Conservation (phyloP, 1,284 basidiomycete genomes). For the Pseudozyma hubeiensis region DNA sequence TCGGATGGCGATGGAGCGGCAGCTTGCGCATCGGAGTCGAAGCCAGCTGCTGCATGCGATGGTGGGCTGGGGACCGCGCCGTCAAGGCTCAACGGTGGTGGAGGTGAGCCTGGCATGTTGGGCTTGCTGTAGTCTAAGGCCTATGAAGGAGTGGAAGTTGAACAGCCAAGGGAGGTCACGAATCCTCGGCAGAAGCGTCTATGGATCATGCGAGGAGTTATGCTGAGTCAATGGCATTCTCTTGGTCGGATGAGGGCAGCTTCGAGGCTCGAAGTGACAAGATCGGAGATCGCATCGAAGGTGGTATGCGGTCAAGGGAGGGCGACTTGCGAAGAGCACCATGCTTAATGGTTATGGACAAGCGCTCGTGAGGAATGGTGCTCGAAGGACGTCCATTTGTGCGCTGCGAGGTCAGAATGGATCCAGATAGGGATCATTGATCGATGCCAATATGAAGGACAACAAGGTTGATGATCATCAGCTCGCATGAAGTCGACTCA, state of each 20-base stretch:
- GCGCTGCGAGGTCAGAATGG: neutral
- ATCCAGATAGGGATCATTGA: no score
- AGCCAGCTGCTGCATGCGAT: neutral
- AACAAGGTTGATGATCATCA: no score
- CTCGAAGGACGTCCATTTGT: conserved; percentile 1
- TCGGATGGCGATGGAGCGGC: neutral
- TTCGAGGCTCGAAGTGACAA: neutral
- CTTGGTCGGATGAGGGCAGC: neutral
- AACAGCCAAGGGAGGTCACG: neutral
- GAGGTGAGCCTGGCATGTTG: conserved; percentile 19
- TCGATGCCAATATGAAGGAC: no score
- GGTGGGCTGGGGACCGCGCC: neutral
- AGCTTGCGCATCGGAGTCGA: neutral
- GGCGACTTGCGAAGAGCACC: neutral
- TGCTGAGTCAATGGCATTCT: conserved; percentile 6
- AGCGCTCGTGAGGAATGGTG: neutral
- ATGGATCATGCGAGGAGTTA: neutral
- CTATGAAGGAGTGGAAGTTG: neutral
- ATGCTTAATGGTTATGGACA: conserved; percentile 4
- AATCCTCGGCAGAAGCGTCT: neutral
- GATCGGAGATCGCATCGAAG: neutral
- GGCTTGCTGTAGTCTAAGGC: neutral
- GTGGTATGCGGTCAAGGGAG: neutral
- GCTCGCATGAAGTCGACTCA: no score
- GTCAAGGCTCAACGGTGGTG: conserved; percentile 10